Conservation (phyloP, 345 rosid genomes). For the Salix exigua region DNA sequence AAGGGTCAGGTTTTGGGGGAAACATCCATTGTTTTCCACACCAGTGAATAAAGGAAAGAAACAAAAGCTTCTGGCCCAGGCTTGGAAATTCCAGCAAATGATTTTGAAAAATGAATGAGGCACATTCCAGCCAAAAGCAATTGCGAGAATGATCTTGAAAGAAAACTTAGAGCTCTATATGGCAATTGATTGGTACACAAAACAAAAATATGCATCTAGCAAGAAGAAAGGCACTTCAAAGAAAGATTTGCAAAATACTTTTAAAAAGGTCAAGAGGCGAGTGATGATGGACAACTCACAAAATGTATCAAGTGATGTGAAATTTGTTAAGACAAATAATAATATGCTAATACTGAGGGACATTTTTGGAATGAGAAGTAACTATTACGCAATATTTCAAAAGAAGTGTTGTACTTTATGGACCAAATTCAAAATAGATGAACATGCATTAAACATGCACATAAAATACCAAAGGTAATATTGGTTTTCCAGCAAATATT, state of each 20-base stretch:
- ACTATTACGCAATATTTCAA: background rate
- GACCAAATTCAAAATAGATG: background rate
- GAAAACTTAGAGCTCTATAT: no score
- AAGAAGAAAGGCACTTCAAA: background rate
- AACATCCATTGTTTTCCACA: no score
- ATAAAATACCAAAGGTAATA: background rate
- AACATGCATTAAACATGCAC: background rate
- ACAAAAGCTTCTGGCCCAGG: no score
- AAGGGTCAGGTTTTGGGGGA: background rate
- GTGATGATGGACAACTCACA: background rate
- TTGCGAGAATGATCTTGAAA: background rate
- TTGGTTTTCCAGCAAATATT: no score
- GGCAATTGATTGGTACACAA: background rate
- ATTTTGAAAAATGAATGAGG: background rate
- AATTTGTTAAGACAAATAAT: background rate
- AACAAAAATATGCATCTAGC: background rate
- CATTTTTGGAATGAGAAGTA: background rate
- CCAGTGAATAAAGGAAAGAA: background rate
- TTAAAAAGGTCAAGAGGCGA: background rate
- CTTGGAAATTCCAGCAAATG: background rate
- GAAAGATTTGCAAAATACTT: no score
- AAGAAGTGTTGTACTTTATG: background rate
- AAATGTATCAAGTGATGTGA: background rate
- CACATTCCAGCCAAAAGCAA: background rate
- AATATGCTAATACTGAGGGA: background rate